Conservation (phyloP, 164 flowering plant species). For the Nelumbo lutea region DNA sequence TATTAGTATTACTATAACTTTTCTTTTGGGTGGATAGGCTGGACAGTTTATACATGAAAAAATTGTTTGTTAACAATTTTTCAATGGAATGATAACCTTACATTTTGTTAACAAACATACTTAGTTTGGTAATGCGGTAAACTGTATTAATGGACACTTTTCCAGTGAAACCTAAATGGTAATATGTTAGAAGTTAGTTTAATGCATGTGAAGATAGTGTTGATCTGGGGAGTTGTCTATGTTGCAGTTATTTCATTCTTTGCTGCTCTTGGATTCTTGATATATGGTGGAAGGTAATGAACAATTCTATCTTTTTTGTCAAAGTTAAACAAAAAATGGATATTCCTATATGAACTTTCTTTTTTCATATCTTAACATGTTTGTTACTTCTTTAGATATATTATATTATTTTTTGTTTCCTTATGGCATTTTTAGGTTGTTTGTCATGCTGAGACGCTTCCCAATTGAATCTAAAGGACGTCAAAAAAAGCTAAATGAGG, state of each 20-base stretch:
- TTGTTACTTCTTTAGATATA: neutral
- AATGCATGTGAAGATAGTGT: neutral
- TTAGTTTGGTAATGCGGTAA: neutral
- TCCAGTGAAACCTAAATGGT: neutral
- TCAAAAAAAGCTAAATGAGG: slow-evolving; percentile 74
- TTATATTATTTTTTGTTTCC: neutral
- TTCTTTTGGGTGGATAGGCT: neutral
- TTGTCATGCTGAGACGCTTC: slow-evolving; percentile 68
- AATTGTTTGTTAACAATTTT: too few relatives aligned
- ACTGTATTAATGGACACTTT: neutral
- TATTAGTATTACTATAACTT: neutral
- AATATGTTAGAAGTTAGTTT: neutral
- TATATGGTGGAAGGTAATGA: slow-evolving; percentile 81
- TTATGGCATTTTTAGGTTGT: slow-evolving; percentile 38
- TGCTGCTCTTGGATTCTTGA: slow-evolving; percentile 75
- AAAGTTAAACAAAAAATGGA: too few relatives aligned
- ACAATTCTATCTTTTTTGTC: neutral
- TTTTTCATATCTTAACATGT: neutral
- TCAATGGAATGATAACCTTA: neutral
- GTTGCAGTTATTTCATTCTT: slow-evolving; percentile 62
- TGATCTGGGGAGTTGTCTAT: slow-evolving; percentile 1
- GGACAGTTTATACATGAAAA: neutral
- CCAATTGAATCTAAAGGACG: slow-evolving; percentile 87
- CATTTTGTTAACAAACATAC: neutral
- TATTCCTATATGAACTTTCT: neutral